Evolutionary conservation across 768 basidiomycete species (phyloP).

Genomic region (Cubamyces lactineus): DNA sequence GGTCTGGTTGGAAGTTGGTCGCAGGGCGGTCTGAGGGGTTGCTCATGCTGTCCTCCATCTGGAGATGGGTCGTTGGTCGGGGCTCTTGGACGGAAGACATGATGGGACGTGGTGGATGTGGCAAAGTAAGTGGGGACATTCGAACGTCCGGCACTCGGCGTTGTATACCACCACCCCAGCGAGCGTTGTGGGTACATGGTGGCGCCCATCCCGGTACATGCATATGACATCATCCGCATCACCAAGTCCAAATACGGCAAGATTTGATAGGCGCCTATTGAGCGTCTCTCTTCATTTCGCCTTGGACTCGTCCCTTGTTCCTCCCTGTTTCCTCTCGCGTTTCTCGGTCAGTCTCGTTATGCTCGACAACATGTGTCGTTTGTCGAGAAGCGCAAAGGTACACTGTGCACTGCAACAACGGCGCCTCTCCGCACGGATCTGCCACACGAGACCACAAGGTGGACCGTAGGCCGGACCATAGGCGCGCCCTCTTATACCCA

Average conservation of each 20-base stretch:
- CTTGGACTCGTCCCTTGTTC: too few relatives aligned
- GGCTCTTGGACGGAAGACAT: slow-evolving; percentile 9
- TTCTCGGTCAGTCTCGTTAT: too few relatives aligned
- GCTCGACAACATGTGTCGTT: too few relatives aligned
- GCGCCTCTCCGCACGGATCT: too few relatives aligned
- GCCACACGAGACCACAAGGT: too few relatives aligned
- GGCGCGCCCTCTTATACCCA: too few relatives aligned
- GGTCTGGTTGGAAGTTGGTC: slow-evolving; percentile 11
- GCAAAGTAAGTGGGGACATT: neutral
- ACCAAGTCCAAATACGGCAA: neutral
- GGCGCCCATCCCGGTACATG: neutral
- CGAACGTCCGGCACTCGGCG: neutral
- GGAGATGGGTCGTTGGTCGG: slow-evolving; percentile 1
- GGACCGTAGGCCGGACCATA: too few relatives aligned
- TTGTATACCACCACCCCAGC: neutral
- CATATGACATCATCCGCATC: neutral
- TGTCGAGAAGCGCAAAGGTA: too few relatives aligned
- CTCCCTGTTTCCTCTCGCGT: too few relatives aligned
- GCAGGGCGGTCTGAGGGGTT: neutral
- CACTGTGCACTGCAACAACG: too few relatives aligned
- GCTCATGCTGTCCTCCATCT: neutral
- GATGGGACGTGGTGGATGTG: neutral
- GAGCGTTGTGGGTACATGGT: neutral
- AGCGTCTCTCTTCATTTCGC: too few relatives aligned
- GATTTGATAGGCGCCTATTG: neutral